phyloP scores from a whole-genome alignment of 768 basidiomycete genomes.

The Russula foetens region DNA sequence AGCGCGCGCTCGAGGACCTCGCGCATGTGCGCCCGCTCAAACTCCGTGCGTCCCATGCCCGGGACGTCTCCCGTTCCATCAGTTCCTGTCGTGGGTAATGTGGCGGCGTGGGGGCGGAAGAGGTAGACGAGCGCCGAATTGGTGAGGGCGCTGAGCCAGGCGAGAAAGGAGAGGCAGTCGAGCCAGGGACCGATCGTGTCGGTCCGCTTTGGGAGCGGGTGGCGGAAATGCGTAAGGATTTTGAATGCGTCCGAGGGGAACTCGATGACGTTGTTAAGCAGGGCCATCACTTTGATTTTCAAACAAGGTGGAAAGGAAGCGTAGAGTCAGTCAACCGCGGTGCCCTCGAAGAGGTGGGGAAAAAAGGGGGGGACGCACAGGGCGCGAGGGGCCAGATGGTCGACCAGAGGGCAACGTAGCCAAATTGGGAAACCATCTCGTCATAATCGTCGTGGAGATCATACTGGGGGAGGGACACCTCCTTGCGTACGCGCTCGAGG shows the following conservation, averaged over 20 bases:
- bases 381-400: conserved; percentile 92
- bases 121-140: conserved; percentile 89
- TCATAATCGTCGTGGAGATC: conserved; percentile 81
- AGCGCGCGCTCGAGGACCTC: conserved; percentile 26
- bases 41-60: background rate
- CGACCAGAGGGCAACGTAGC: conserved; percentile 87
- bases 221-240: conserved; percentile 74
- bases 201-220: conserved; percentile 79
- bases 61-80: too few relatives aligned
- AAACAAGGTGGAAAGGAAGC: background rate
- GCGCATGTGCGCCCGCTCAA: background rate
- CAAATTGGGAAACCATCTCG: conserved; percentile 96
- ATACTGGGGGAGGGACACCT: conserved; percentile 77
- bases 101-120: conserved; percentile 48
- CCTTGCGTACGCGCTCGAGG: conserved; percentile 65
- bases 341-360: background rate
- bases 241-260: conserved; percentile 93
- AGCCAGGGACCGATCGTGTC: conserved; percentile 96
- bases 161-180: conserved; percentile 75
- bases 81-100: background rate
- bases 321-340: background rate
- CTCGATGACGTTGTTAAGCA: conserved; percentile 91
- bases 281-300: conserved; percentile 54
- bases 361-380: conserved; percentile 32
- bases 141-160: conserved; percentile 83